Evolutionary conservation across 805 yeast species (phyloP), one percentile per base, ranked within the genome.

Genomic region (Yarrowia porcina): DNA sequence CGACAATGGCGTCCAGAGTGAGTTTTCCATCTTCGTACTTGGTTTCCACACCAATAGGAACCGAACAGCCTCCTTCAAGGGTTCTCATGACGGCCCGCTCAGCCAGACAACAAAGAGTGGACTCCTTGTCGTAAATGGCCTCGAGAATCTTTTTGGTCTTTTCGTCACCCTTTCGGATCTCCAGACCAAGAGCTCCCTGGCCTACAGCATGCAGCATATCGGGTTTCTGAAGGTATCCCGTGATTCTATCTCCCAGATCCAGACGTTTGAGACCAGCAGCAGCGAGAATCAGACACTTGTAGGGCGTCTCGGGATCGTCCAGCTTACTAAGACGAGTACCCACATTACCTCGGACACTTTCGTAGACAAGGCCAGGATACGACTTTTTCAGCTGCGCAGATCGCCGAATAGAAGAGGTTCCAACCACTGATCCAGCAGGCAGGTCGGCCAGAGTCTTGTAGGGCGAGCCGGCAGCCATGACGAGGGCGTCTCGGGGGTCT

Each of bases 101-200:
- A 3, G 97, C 96, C 8, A 84, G 74, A 74, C 98, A 92, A 68
- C 96, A 81, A 65, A 85, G 75, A 3, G 96, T 81, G 6, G 83
- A 80, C 44, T 76, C 73, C 73, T 91, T 86, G 68, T 86, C 86
- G 65, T 93, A 83, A 11, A 66, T 63, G 64, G 82, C 79, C 17
- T 80, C 74, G 68, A 96, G 82, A 18, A 92, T 79, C 63, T 80
- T 74, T 68, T 77, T 77, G 75, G 89, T 82, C 56, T 78, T 76
- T 6, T 74, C 70, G 73, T 94, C 97, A 64, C 80, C 82, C 64
- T 81, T 81, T 69, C 96, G 82, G 67, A 93, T 89, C 76, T 94
- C 99, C 27, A 94, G 78, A 18, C 98, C 99, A 47, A 94, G 76
- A 0, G 98, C 98, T 66, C 99, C 99, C 77, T 94, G 99, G n/a